Conservation (phyloP, 371 early-diverging fungal genomes). For the Mycotypha africana region DNA sequence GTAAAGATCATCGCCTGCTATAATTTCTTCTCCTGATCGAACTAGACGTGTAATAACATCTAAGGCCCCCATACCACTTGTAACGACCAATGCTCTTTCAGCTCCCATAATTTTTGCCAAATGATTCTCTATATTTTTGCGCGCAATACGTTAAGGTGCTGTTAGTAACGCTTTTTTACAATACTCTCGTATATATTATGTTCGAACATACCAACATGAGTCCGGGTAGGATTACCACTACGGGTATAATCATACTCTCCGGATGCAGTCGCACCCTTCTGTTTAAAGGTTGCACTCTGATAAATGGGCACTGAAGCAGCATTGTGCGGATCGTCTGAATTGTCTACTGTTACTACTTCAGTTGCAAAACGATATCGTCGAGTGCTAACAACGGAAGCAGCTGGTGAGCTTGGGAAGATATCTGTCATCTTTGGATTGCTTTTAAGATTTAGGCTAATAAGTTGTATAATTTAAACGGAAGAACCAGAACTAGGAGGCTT, state of each 20-base stretch:
- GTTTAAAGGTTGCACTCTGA: conserved; percentile 96
- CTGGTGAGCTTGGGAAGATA: conserved; percentile 24
- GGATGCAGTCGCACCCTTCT: conserved; percentile 66
- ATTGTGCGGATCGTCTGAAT: conserved; percentile 82
- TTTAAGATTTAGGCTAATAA: too few relatives aligned
- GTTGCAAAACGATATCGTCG: conserved; percentile 79
- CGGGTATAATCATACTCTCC: conserved; percentile 94
- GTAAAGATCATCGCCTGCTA: conserved; percentile 88
- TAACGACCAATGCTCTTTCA: conserved; percentile 68
- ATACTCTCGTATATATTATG: not conserved
- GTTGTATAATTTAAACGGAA: too few relatives aligned
- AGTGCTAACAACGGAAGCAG: conserved; percentile 29
- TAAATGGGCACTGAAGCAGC: conserved; percentile 93
- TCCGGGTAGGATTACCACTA: conserved; percentile 86
- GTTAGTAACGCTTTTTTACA: too few relatives aligned
- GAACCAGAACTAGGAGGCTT: too few relatives aligned
- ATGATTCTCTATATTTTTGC: conserved; percentile 84
- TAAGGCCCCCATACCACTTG: conserved; percentile 88
- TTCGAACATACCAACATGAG: conserved; percentile 64
- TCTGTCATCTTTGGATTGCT: conserved; percentile 30
- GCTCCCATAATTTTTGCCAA: conserved; percentile 84
- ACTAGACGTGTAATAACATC: conserved; percentile 82
- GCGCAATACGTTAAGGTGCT: too few relatives aligned
- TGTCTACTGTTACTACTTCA: conserved; percentile 81
- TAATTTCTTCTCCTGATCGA: conserved; percentile 74